Base-by-base conservation (phyloP, 371 early-diverging fungal genomes). In the Blastocladiella emersonii region DNA sequence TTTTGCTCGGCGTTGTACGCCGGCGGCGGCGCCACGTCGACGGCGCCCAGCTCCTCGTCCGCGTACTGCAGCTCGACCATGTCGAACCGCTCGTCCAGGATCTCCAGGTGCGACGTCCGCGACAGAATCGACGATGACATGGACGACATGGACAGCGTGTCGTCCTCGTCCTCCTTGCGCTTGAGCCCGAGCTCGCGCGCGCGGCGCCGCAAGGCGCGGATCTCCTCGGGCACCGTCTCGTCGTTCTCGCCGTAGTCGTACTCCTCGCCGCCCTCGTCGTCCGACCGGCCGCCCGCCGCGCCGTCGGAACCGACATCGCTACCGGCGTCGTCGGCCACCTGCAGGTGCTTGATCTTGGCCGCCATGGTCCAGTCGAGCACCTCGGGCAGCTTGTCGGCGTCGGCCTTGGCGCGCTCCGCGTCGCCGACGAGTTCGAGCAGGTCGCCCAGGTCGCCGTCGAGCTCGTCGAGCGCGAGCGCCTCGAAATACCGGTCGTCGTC, bases 61-160 rank as follows among this genome's bases (percentile, higher is more conserved):
- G 69, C 82, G 68, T 91, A 89, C 66, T 89, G 88, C 45, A 74
- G 80, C 66, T 85, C 83, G 65, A 88, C 74, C 70, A 82, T 76
- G 67, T 96, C 97, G 72, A 93, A 96, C 61, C 87, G 87, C 65
- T 93, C 93, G 76, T 96, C 97, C 61, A 96, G 70, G 32, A 91
- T 73, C 8, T 87, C 86, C 56, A 95, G 77, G 66, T 90, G 85
- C 37, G 84, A 79, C 70, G 92, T 94, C 71, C 96, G 86, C 73
- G 85, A 89, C 90, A 94, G 88, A 53, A 87, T 83, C 7, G 93
- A 91, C 21, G 94, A 92, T 1, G 93, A 83, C 84, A 94, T 90
- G 12, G 93, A 92, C 48, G 85, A 81, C 27, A 74, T 74, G 12
- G 91, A 82, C 12, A n/a, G 27, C 1, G 65, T 63, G 45, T 65